phyloP scores from a whole-genome alignment of 139 green algal genomes.

The Closterium sp. region DNA sequence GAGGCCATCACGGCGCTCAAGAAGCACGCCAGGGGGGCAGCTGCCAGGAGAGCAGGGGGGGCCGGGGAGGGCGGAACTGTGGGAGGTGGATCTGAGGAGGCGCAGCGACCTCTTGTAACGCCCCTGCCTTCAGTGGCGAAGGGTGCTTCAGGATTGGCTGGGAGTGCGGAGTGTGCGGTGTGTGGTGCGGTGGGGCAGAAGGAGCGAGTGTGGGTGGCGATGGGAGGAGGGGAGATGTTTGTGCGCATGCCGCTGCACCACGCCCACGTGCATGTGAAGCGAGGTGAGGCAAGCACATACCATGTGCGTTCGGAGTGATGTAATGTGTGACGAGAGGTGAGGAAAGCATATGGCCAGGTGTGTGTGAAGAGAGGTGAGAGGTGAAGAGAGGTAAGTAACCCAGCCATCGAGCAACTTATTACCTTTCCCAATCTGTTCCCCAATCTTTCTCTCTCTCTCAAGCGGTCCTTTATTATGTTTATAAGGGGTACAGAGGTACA shows the following conservation, averaged over 20 bases:
- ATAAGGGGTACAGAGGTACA: no score
- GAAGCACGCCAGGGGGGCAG: not conserved
- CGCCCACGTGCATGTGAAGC: not conserved
- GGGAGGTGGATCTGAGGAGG: not conserved
- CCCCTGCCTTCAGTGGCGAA: not conserved
- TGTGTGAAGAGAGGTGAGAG: no score
- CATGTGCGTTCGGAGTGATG: not conserved
- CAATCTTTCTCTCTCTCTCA: no score
- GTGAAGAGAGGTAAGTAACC: no score
- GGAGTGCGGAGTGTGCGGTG: not conserved
- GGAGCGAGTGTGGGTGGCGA: not conserved
- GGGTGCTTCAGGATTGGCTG: not conserved
- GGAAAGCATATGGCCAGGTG: no score
- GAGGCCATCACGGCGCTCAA: not conserved
- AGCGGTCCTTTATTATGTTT: no score
- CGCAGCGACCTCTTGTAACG: not conserved
- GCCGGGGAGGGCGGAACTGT: not conserved
- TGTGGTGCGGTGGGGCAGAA: not conserved
- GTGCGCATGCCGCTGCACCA: not conserved
- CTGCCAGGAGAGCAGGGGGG: not conserved
- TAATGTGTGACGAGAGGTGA: no score
- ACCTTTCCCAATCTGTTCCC: no score
- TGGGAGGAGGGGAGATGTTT: not conserved
- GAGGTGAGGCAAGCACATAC: not conserved
- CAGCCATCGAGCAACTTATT: no score